These are phyloP conservation scores for Mycena vitilis DNA, from an alignment of 768 basidiomycete species.

Conservation along the genomic window DNA sequence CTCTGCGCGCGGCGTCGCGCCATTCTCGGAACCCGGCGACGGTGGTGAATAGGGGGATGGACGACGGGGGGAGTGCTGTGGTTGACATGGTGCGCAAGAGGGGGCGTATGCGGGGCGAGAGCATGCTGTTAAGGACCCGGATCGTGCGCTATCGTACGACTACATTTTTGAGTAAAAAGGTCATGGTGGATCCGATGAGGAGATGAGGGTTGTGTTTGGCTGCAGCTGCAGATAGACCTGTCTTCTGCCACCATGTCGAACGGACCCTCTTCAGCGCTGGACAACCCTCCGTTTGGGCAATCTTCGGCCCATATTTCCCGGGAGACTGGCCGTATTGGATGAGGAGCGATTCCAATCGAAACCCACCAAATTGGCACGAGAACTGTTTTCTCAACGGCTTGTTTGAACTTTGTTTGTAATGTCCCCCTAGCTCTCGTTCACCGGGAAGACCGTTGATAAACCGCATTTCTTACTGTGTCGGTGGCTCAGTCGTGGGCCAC, in stretches of 20 bases:
- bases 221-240: neutral
- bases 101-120: constrained; percentile 9
- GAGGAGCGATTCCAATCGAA: no score
- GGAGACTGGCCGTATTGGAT: no score
- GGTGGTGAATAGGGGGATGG: constrained; percentile 66
- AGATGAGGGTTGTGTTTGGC: constrained; percentile 18
- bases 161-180: constrained; percentile 4
- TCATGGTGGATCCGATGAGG: constrained; percentile 2
- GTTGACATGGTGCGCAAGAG: constrained; percentile 27
- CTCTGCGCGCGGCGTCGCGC: constrained; percentile 71
- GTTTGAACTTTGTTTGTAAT: no score
- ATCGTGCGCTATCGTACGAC: constrained; percentile 21
- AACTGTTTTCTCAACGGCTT: no score
- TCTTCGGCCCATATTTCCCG: no score
- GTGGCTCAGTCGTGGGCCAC: no score
- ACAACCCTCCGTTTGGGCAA: no score
- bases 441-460: no score
- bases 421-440: no score
- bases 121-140: constrained; percentile 2
- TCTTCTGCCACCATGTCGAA: neutral
- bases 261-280: no score
- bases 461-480: no score
- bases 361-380: no score
- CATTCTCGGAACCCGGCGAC: constrained; percentile 76
- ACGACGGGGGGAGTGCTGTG: constrained; percentile 46